These are phyloP conservation scores for Sporothrix brunneoviolacea DNA, from an alignment of 2,329 filamentous ascomycete genomes.

Conservation along the genomic window DNA sequence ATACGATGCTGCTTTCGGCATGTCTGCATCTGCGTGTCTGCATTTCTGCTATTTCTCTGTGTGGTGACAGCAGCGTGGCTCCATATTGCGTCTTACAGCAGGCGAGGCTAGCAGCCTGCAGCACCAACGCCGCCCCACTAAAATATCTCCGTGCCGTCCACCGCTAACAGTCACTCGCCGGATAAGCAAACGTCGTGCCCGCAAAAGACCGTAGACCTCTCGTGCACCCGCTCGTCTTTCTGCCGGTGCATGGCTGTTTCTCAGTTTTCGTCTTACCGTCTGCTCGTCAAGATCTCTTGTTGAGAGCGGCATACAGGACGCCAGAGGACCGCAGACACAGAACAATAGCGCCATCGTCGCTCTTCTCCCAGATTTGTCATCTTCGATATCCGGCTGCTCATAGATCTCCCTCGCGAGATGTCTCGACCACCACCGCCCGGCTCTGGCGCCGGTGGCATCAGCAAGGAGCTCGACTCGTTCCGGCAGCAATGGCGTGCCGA, in stretches of 20 bases:
- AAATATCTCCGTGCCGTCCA: background rate
- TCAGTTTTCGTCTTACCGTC: no score
- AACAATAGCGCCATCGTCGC: no score
- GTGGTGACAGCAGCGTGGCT: no score
- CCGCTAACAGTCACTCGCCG: constrained; percentile 4
- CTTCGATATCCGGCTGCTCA: background rate
- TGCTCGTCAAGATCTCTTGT: no score
- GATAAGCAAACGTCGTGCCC: background rate
- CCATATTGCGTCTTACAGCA: background rate
- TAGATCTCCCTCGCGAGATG: constrained; percentile 5
- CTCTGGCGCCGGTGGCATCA: constrained; percentile 28
- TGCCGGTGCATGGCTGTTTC: no score
- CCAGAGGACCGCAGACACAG: no score
- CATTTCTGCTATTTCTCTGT: no score
- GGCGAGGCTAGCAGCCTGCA: constrained; percentile 2
- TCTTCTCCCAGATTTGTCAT: constrained; percentile 12
- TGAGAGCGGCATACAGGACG: no score
- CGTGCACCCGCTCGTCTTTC: no score
- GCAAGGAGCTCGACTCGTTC: constrained; percentile 77
- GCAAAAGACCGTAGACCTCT: no score
- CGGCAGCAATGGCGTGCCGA: constrained; percentile 81
- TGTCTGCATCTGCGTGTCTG: no score
- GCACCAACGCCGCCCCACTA: background rate
- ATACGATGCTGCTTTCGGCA: no score
- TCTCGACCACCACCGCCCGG: constrained; percentile 6